A percentile compares a stretch with the other conserved stretches of the same genome.
Conservation (phyloP, 345 rosid genomes). For the Brassica juncea region DNA sequence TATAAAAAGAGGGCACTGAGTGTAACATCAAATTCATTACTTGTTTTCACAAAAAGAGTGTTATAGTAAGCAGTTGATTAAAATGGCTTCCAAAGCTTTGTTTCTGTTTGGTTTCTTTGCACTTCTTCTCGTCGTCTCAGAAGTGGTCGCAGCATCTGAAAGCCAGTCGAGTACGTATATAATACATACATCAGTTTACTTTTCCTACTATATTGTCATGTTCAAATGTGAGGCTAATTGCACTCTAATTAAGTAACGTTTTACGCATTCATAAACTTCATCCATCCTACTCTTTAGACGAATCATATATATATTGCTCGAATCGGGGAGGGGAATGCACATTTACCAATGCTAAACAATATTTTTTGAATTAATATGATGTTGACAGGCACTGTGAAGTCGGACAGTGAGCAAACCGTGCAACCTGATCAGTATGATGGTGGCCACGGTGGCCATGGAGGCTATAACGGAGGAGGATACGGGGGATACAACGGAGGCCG, state of each 20-base stretch:
- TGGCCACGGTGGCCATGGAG: not conserved
- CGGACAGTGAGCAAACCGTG: conserved; percentile 14
- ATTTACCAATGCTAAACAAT: not conserved
- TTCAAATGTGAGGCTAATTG: not conserved
- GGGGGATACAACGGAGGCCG: not conserved
- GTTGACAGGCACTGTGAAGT: not conserved
- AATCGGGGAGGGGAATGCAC: not conserved
- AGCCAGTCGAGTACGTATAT: conserved; percentile 13
- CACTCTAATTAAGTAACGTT: not conserved
- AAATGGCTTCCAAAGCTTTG: conserved; percentile 36
- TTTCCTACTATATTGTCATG: not conserved
- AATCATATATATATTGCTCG: too few relatives aligned
- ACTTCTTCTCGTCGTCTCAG: conserved; percentile 24
- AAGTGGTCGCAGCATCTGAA: conserved; percentile 7
- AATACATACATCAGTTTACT: not conserved
- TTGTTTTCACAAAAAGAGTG: not conserved
- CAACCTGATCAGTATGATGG: conserved; percentile 7
- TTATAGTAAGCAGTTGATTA: not conserved
- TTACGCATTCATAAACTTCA: too few relatives aligned
- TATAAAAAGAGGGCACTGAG: not conserved
- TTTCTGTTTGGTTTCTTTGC: conserved; percentile 31
- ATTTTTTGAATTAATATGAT: not conserved
- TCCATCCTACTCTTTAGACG: too few relatives aligned
- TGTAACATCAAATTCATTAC: conserved; percentile 3
- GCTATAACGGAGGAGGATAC: conserved; percentile 5